These are phyloP conservation scores for Pleurotus sapidus DNA, from an alignment of 768 basidiomycete genomes.

Conservation along the genomic window DNA sequence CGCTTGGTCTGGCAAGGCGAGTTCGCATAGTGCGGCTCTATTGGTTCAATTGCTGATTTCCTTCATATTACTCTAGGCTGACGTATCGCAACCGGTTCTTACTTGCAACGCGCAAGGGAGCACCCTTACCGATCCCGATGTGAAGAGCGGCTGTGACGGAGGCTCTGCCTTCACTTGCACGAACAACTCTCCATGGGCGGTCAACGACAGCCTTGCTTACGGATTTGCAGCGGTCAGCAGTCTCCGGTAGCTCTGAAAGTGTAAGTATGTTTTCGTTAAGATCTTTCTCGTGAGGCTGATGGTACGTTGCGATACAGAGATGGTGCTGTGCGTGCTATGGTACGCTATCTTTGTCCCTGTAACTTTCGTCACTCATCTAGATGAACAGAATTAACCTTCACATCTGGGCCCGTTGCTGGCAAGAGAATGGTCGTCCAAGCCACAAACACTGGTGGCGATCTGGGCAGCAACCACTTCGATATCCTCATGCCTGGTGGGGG, in stretches of 20 bases:
- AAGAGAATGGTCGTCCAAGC: constrained; percentile 6
- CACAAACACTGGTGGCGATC: constrained; percentile 4
- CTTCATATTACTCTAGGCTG: neutral
- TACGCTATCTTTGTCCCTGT: neutral
- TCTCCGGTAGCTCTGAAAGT: constrained; percentile 3
- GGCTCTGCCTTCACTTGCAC: constrained; percentile 1
- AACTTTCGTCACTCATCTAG: neutral
- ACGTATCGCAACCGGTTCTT: neutral
- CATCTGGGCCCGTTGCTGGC: constrained; percentile 1
- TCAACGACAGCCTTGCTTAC: neutral
- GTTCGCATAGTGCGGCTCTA: no score
- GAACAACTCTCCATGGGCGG: constrained; percentile 2
- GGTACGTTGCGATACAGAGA: neutral
- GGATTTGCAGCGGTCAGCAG: constrained; percentile 5
- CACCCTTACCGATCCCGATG: constrained; percentile 3
- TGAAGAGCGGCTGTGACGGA: constrained; percentile 4
- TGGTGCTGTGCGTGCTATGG: constrained; percentile 7
- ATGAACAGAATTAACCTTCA: constrained; percentile 4
- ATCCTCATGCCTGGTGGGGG: constrained; percentile 6
- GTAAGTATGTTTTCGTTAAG: neutral
- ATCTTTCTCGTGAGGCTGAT: neutral
- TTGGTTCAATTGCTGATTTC: no score
- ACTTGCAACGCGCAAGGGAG: constrained; percentile 5
- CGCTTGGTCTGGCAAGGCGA: constrained; percentile 1
- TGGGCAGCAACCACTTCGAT: constrained; percentile 5